phyloP scores from a whole-genome alignment of 305 asterid species.

The Andrographis paniculata region DNA sequence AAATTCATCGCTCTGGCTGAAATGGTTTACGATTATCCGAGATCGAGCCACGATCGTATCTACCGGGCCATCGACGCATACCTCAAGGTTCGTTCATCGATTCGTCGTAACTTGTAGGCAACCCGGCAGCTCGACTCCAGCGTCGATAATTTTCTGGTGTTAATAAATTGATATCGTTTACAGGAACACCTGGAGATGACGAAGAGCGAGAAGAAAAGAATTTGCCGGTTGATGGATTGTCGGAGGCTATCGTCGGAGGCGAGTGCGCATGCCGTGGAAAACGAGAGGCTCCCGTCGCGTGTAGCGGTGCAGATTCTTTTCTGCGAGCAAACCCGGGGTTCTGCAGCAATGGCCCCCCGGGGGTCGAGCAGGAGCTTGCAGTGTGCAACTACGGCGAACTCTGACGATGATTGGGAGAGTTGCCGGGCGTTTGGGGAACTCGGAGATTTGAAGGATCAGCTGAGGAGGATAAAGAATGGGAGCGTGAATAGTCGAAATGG shows the following conservation, averaged over 20 bases:
- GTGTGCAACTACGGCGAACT: conserved; percentile 65
- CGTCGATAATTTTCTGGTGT: neutral
- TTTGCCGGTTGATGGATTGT: conserved; percentile 75
- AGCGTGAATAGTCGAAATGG: conserved; percentile 9
- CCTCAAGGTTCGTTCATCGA: conserved; percentile 50
- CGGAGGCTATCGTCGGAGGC: conserved; percentile 69
- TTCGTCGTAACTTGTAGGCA: neutral
- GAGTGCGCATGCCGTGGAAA: conserved; percentile 70
- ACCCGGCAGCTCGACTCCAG: neutral
- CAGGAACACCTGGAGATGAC: conserved; percentile 69
- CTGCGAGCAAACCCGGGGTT: conserved; percentile 30
- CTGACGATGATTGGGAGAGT: conserved; percentile 69
- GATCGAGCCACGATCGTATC: conserved; percentile 59
- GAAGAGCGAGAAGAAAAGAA: conserved; percentile 61
- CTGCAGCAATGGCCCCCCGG: conserved; percentile 30
- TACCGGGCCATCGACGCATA: conserved; percentile 75
- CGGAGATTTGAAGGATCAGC: conserved; percentile 24
- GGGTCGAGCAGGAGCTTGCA: conserved; percentile 37
- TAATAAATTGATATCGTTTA: neutral
- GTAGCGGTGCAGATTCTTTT: conserved; percentile 33
- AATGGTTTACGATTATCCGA: conserved; percentile 50
- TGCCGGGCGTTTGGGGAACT: conserved; percentile 44
- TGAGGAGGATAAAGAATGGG: conserved; percentile 26
- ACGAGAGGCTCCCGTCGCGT: conserved; percentile 75
- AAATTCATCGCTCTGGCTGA: conserved; percentile 48